Conservation (phyloP, 2,329 filamentous ascomycete genomes). For the Beauveria caledonica region DNA sequence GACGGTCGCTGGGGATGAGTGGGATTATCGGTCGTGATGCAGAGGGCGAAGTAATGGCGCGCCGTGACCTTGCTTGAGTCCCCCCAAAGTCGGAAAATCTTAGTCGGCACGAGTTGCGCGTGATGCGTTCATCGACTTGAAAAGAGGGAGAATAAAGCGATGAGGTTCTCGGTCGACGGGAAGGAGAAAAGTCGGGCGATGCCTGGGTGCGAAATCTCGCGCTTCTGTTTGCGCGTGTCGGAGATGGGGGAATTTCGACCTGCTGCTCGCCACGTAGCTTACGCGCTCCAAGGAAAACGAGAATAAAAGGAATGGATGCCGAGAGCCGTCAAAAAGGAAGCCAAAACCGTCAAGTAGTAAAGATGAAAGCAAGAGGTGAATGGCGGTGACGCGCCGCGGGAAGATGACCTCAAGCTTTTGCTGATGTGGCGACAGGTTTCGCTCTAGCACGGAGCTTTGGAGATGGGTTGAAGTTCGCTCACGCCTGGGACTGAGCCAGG, state of each 20-base stretch:
- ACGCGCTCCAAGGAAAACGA: constrained; percentile 43
- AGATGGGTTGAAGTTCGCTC: not conserved
- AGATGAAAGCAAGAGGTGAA: not conserved
- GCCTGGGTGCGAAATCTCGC: not conserved
- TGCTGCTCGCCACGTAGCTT: constrained; percentile 19
- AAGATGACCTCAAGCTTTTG: constrained; percentile 6
- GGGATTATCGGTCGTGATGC: not conserved
- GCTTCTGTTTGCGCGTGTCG: not conserved
- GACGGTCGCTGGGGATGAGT: constrained; percentile 11
- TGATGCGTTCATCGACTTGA: not conserved
- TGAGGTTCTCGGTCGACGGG: not conserved
- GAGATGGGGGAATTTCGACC: constrained; percentile 2
- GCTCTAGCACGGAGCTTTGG: constrained; percentile 7
- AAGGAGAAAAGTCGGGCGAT: not conserved
- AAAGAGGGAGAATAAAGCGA: not conserved
- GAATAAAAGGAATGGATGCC: constrained; percentile 19
- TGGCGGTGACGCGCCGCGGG: not conserved
- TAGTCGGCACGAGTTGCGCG: not conserved
- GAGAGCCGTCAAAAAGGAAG: not conserved
- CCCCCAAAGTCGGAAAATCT: not conserved
- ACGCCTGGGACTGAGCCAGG: constrained; percentile 22
- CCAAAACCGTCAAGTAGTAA: not conserved
- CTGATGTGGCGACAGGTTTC: constrained; percentile 8
- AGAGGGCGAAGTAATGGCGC: not conserved
- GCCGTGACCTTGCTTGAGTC: not conserved